Evolutionary conservation across 768 basidiomycete genomes (phyloP).

Genomic region (Leccinum pellstonianum): DNA sequence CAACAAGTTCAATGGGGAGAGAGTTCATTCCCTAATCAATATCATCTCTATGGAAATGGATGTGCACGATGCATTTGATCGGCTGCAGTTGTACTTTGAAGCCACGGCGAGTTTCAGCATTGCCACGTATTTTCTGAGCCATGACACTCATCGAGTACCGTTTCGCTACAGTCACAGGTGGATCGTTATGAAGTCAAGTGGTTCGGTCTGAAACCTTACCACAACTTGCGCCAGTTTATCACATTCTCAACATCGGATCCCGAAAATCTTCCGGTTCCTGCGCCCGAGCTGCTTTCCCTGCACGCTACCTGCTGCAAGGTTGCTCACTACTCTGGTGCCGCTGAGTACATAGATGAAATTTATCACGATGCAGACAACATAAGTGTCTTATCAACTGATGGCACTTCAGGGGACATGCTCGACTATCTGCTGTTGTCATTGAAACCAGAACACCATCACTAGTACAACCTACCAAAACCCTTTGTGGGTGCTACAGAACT

Average conservation of each 20-base stretch:
- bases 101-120: conserved; percentile 1
- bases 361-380: conserved; percentile 6
- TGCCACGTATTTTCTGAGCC: neutral
- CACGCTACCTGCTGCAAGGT: conserved; percentile 27
- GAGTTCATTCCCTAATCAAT: conserved; percentile 10
- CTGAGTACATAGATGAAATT: conserved; percentile 18
- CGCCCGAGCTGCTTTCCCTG: conserved; percentile 11
- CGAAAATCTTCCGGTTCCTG: conserved; percentile 15
- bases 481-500: too few relatives aligned
- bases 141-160: neutral
- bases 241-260: conserved; percentile 7
- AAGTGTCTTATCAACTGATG: conserved; percentile 2
- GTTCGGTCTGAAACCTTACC: neutral
- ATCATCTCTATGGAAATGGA: neutral
- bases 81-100: conserved; percentile 7
- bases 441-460: neutral
- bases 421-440: neutral
- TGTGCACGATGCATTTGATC: conserved; percentile 6
- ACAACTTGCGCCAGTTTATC: neutral
- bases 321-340: conserved; percentile 25
- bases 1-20: neutral
- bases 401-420: conserved; percentile 1
- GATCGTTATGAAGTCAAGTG: conserved; percentile 10
- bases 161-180: neutral
- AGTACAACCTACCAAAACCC: too few relatives aligned